Percentiles rank a stretch among this genome's conserved stretches.
These are phyloP conservation scores for Boechera retrofracta DNA, from an alignment of 345 rosid genomes.

Conservation along the genomic window DNA sequence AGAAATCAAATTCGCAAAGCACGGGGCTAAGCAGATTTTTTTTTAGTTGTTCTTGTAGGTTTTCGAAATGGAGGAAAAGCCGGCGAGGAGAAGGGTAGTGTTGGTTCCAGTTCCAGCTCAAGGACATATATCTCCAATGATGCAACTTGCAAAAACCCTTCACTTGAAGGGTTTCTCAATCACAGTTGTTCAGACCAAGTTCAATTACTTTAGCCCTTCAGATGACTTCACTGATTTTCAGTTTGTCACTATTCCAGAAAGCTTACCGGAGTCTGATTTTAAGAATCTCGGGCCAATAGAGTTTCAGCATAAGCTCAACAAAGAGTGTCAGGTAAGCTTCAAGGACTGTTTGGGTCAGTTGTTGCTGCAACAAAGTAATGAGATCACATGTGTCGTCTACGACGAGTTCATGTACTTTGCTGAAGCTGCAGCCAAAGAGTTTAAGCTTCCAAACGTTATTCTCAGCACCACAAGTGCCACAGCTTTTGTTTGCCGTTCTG, in stretches of 20 bases:
- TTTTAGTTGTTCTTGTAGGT: background rate
- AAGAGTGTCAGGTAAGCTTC: constrained; percentile 34
- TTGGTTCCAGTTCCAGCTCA: constrained; percentile 60
- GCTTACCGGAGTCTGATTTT: constrained; percentile 22
- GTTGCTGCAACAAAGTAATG: constrained; percentile 24
- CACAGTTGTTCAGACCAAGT: constrained; percentile 32
- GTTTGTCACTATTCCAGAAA: constrained; percentile 36
- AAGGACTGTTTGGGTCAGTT: constrained; percentile 26
- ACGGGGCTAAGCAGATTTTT: background rate
- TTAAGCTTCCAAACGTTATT: constrained; percentile 34
- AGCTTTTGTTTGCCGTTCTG: constrained; percentile 13
- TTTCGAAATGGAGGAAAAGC: constrained; percentile 25
- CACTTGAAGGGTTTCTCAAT: constrained; percentile 46
- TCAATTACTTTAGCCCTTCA: constrained; percentile 8
- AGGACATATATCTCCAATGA: constrained; percentile 69
- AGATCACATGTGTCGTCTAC: constrained; percentile 52
- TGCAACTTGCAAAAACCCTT: constrained; percentile 59
- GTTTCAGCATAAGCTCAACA: constrained; percentile 34
- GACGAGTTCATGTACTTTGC: constrained; percentile 42
- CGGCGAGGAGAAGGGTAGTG: background rate
- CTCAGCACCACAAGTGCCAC: constrained; percentile 38
- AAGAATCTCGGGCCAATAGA: background rate
- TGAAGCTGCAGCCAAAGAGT: constrained; percentile 28
- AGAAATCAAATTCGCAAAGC: background rate
- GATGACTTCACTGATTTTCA: constrained; percentile 22